Conservation (phyloP, 129 eudicot genomes). For the Apium graveolens region DNA sequence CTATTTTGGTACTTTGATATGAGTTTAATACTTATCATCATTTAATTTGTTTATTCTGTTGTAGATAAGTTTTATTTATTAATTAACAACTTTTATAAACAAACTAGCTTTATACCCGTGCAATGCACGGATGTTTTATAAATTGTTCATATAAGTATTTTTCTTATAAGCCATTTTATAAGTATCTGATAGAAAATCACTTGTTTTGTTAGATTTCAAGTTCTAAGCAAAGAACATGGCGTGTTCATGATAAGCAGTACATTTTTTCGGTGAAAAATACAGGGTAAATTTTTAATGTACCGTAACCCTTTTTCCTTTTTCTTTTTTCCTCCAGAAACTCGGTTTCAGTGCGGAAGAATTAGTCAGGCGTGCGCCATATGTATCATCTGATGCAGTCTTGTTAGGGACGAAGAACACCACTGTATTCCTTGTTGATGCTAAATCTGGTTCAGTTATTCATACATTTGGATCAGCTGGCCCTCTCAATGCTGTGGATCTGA, state of each 20-base stretch:
- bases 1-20: neutral
- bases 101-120: too few relatives aligned
- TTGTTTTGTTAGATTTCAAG: neutral
- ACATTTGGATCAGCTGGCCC: slow-evolving; percentile 52
- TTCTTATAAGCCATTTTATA: too few relatives aligned
- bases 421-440: slow-evolving; percentile 65
- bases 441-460: slow-evolving; percentile 56
- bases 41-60: neutral
- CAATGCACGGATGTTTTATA: too few relatives aligned
- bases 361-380: slow-evolving; percentile 49
- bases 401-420: slow-evolving; percentile 67
- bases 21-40: neutral
- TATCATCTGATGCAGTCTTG: slow-evolving; percentile 54
- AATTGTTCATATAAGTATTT: too few relatives aligned
- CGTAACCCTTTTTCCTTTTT: neutral
- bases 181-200: neutral
- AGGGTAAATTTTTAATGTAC: neutral
- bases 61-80: neutral
- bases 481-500: slow-evolving; percentile 21
- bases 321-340: slow-evolving; percentile 36
- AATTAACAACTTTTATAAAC: neutral
- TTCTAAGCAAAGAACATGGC: neutral
- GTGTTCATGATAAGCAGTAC: neutral
- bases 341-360: slow-evolving; percentile 59
- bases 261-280: neutral